Evolutionary conservation across 768 basidiomycete species (phyloP).

Genomic region (Boletus sp.): DNA sequence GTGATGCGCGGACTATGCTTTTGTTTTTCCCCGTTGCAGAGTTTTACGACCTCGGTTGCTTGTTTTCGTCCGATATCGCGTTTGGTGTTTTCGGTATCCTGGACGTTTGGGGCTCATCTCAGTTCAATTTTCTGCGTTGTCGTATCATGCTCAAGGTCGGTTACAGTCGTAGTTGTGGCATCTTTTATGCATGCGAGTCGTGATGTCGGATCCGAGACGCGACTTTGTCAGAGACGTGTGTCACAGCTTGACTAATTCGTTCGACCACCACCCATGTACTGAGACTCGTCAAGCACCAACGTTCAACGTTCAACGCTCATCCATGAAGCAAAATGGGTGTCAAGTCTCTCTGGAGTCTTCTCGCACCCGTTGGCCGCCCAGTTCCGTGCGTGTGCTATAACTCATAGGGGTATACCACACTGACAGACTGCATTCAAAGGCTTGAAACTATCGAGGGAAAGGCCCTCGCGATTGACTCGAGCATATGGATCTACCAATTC

Average conservation of each 20-base stretch:
- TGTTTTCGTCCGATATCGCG: conserved; percentile 14
- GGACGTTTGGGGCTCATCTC: conserved; percentile 19
- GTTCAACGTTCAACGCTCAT: background rate
- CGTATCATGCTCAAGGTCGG: background rate
- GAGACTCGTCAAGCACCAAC: background rate
- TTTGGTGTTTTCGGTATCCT: conserved; percentile 12
- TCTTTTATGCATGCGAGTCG: background rate
- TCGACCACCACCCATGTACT: background rate
- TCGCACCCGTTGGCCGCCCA: conserved; percentile 91
- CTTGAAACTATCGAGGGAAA: conserved; percentile 96
- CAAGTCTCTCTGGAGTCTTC: conserved; percentile 90
- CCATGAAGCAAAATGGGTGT: conserved; percentile 71
- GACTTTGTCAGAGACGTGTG: conserved; percentile 1
- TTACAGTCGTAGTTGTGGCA: conserved; percentile 10
- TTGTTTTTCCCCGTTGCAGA: conserved; percentile 3
- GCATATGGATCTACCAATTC: conserved; percentile 99
- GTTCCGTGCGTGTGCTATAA: conserved; percentile 61
- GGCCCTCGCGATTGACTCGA: conserved; percentile 94
- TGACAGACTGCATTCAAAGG: conserved; percentile 39
- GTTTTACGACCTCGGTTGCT: conserved; percentile 11
- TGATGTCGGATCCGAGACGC: background rate
- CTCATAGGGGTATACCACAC: background rate
- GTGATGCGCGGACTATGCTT: conserved; percentile 9
- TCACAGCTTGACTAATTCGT: background rate
- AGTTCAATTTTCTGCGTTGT: conserved; percentile 19